phyloP scores from a whole-genome alignment of 2,329 filamentous ascomycete species.

The Sporothrix sp. region DNA sequence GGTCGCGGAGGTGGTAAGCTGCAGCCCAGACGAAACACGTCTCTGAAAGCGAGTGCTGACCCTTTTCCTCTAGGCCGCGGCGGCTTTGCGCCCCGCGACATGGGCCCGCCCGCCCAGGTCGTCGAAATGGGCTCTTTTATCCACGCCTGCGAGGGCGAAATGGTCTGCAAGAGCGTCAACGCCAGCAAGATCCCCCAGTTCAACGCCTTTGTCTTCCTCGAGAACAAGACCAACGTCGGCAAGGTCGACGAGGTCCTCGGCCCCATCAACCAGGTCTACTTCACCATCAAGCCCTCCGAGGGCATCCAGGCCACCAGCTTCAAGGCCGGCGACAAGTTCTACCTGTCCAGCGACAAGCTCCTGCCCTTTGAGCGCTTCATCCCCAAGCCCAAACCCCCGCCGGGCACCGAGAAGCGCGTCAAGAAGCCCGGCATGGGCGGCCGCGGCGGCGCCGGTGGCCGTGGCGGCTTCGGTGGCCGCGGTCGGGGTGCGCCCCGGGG shows the following conservation, averaged over 20 bases:
- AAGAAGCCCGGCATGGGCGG: slow-evolving; percentile 42
- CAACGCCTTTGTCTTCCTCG: slow-evolving; percentile 96
- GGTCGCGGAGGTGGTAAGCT: slow-evolving; percentile 41
- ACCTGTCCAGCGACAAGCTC: slow-evolving; percentile 88
- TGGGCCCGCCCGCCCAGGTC: slow-evolving; percentile 53
- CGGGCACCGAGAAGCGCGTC: slow-evolving; percentile 48
- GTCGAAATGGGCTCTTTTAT: slow-evolving; percentile 87
- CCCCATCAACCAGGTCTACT: slow-evolving; percentile 95
- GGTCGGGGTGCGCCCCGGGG: slow-evolving; percentile 23
- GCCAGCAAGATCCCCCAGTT: slow-evolving; percentile 87
- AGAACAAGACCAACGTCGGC: slow-evolving; percentile 93
- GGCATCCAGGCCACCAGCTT: slow-evolving; percentile 92
- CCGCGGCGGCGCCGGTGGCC: slow-evolving; percentile 14
- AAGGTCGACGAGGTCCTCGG: slow-evolving; percentile 98
- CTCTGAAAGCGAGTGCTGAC: slow-evolving; percentile 6
- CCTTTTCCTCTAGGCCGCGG: slow-evolving; percentile 36
- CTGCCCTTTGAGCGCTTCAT: slow-evolving; percentile 93
- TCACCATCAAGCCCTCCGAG: slow-evolving; percentile 95
- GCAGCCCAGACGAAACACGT: neutral
- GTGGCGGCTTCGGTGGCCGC: slow-evolving; percentile 25
- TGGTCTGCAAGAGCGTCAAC: slow-evolving; percentile 94
- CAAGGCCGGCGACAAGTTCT: slow-evolving; percentile 96
- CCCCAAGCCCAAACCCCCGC: slow-evolving; percentile 74
- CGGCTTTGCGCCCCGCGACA: slow-evolving; percentile 49
- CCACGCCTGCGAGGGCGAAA: slow-evolving; percentile 93